phyloP scores from a whole-genome alignment of 306 rosid species.

The Dalbergia cochinchinensis region DNA sequence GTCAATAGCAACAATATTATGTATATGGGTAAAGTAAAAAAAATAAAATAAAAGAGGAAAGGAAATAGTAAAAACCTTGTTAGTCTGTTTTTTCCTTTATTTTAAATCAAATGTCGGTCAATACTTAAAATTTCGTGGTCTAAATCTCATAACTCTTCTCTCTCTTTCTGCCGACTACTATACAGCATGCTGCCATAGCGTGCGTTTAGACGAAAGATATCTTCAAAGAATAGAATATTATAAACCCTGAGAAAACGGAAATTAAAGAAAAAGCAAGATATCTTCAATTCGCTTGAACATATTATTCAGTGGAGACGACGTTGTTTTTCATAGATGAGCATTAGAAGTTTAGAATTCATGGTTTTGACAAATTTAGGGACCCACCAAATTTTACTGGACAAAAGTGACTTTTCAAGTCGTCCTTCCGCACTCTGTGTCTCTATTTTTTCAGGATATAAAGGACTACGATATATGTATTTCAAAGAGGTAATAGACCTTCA shows the following conservation, averaged over 20 bases:
- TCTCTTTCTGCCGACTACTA: conserved; percentile 44
- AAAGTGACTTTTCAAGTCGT: conserved; percentile 32
- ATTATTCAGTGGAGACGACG: neutral
- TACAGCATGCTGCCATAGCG: conserved; percentile 40
- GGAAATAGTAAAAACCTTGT: neutral
- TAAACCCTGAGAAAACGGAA: neutral
- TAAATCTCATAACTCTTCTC: conserved; percentile 32
- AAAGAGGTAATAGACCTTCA: conserved; percentile 23
- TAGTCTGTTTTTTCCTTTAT: neutral
- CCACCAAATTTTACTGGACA: conserved; percentile 37
- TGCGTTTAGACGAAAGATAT: conserved; percentile 36
- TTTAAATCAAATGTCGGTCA: conserved; percentile 46
- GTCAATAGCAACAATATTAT: conserved; percentile 43
- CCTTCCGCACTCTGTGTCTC: conserved; percentile 7
- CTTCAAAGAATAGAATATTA: neutral
- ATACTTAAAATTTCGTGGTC: conserved; percentile 37
- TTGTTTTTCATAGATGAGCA: conserved; percentile 13
- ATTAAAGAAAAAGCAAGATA: neutral
- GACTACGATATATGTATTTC: neutral
- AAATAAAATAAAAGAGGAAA: neutral
- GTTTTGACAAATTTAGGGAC: conserved; percentile 17
- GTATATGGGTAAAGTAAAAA: conserved; percentile 5
- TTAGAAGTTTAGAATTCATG: conserved; percentile 1
- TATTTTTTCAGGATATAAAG: neutral
- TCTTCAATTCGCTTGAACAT: conserved; percentile 1